Base-by-base conservation (phyloP, 2,329 filamentous ascomycete genomes). In the Blastomyces emzantsi region DNA sequence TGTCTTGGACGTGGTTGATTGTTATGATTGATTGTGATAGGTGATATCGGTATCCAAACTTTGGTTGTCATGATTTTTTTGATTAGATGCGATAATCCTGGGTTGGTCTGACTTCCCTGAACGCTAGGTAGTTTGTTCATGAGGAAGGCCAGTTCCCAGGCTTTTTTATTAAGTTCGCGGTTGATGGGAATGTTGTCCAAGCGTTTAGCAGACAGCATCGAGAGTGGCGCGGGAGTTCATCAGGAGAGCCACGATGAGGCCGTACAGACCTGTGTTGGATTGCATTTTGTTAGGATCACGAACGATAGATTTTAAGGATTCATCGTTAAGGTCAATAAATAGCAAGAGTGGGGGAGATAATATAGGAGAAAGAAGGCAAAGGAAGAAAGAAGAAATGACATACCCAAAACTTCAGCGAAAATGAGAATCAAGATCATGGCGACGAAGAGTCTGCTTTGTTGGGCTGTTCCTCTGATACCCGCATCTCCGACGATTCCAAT, bases 391-490 rank as follows among this genome's bases (percentile, higher is more conserved):
- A 25, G 56, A 28, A 41, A 30, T 41, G 36, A 82, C 88, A 67
- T 83, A 94, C 92, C 92, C 88, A 97, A 81, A 71, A 97, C 92
- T 93, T 97, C 92, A 71, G 92, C 92, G 85, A 96, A 97, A 93
- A 97, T 97, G 81, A 97, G 90, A 83, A 97, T 97, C 77, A 97
- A 80, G 80, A 97, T 96, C 92, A 97, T 97, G 80, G 92, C 92
- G 76, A 96, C 92, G 80, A 95, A 96, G 70, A 96, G 85, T 69
- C 80, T 74, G 60, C 79, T 79, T 73, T 82, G 80, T 71, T 81
- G 80, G 61, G 79, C 79, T 66, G 79, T 80, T 71, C 79, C 80
- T 66, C 80, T 78, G 62, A 81, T 80, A 77, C 80, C 80, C 65
- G 80, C 80, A 70, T 82, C 79, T 74, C 79, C 90, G 68, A 92